Percentiles rank a stretch among this genome's conserved stretches.
phyloP scores from a whole-genome alignment of 495 filamentous ascomycete species.

The Penicillium diatomitis region DNA sequence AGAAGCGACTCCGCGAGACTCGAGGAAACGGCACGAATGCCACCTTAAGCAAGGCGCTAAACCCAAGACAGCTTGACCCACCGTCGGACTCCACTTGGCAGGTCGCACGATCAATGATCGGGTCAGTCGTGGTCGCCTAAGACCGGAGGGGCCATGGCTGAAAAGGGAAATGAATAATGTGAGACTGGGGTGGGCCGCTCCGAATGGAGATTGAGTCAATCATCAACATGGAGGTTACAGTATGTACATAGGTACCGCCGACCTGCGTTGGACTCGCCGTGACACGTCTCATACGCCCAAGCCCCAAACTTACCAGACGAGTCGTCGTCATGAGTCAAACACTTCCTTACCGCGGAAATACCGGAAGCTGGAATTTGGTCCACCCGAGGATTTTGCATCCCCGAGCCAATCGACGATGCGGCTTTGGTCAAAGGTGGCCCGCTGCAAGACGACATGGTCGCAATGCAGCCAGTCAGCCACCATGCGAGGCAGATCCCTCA shows the following conservation, averaged over 20 bases:
- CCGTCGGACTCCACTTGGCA: neutral
- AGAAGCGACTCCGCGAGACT: too few relatives aligned
- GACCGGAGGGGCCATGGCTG: neutral
- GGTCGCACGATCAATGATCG: neutral
- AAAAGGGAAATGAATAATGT: neutral
- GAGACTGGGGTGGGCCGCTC: neutral
- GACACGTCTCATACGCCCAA: too few relatives aligned
- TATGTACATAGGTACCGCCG: too few relatives aligned
- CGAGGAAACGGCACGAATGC: neutral
- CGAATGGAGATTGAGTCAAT: too few relatives aligned
- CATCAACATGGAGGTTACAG: too few relatives aligned
- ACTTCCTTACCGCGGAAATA: neutral
- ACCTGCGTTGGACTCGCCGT: too few relatives aligned
- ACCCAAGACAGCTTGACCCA: neutral
- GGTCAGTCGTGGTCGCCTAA: neutral
- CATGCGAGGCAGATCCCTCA: too few relatives aligned
- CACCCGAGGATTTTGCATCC: constrained; percentile 1
- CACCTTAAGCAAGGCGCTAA: neutral
- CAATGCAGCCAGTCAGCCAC: too few relatives aligned
- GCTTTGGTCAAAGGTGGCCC: too few relatives aligned
- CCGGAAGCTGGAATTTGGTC: neutral
- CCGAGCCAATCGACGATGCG: neutral
- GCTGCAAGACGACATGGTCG: too few relatives aligned
- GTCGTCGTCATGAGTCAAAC: neutral
- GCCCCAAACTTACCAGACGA: too few relatives aligned